Conservation (phyloP, 176 grass and related monocot species). For the Aechmea fasciata region DNA sequence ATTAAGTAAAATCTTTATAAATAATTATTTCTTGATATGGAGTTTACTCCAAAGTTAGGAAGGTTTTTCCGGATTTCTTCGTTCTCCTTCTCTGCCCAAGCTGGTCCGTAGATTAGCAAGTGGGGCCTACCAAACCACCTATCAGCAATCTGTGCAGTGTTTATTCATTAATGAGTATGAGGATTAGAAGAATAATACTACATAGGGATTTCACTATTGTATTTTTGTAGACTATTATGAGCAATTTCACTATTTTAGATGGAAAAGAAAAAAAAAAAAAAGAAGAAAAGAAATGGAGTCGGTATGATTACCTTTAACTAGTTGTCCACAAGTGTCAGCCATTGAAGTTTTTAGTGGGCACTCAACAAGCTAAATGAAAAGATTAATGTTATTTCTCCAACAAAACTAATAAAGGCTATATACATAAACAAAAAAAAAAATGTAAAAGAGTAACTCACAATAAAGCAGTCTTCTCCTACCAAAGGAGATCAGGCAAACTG, state of each 20-base stretch:
- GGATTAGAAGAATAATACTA: background rate
- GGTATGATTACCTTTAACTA: constrained; percentile 46
- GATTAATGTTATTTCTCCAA: constrained; percentile 9
- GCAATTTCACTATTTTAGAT: background rate
- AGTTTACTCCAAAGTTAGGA: constrained; percentile 1
- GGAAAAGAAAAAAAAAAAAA: background rate
- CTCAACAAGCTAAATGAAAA: constrained; percentile 64
- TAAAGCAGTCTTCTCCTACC: constrained; percentile 90
- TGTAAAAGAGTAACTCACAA: constrained; percentile 49
- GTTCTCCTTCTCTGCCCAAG: constrained; percentile 89
- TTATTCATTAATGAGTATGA: constrained; percentile 3
- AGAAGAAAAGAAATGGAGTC: background rate
- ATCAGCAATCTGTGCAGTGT: constrained; percentile 65
- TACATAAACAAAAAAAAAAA: constrained; percentile 11
- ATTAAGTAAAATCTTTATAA: background rate
- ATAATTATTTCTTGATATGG: constrained; percentile 6
- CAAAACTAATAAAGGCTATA: background rate
- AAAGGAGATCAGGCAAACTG: constrained; percentile 71
- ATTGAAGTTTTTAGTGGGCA: constrained; percentile 76
- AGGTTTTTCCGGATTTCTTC: constrained; percentile 30
- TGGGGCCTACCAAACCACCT: constrained; percentile 90
- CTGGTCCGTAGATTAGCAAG: constrained; percentile 83
- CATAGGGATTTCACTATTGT: too few species aligned
- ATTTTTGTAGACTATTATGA: background rate
- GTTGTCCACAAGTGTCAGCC: constrained; percentile 63